Evolutionary conservation across 805 yeast genomes (phyloP), one percentile per base, ranked within the genome.

Genomic region (Barnettozyma sp.): DNA sequence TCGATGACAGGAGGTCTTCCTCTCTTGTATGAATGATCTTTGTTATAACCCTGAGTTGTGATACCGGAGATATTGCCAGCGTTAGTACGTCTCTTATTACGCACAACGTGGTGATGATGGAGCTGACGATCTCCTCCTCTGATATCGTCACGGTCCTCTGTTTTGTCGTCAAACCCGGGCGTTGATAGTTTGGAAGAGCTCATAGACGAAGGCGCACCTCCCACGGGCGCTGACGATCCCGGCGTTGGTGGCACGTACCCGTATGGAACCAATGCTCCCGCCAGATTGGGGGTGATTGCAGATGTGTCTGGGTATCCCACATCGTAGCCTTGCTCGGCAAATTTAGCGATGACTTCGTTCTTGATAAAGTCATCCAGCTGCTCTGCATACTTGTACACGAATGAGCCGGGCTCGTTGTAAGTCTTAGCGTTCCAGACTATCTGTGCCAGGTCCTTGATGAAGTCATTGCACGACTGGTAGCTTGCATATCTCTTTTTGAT

Each of bases 1-100:
- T 84, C 95, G 33, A 86, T 85, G 38, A 85, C 81, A 2, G 95
- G 95, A 5, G 96, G 95, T 49, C 95, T 71, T 14, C 95, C 95
- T 52, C 94, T 71, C 57, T 84, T 80, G 37, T 49, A 50, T 5
- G 57, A 43, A 25, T 46, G 52, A 7, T 53, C 58, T 22, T 47
- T 46, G 21, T 22, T 36, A 11, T 41, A 41, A 4, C 34, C 34
- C 18, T 30, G 39, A 2, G 34, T 38, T 45, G 39, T 6, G 50
- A 41, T 14, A 14, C 41, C 29, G 30, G 40, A 24, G 30, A 11
- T 13, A 41, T 38, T 24, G 20, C 26, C 14, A 26, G 30, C 13
- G 22, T 29, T 6, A 27, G 30, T 14, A 17, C 30, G 30, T 18
- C 30, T 27, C 30, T 27, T 27, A 21, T 21, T 25, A 18, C 27